Evolutionary conservation across 2,329 filamentous ascomycete species (phyloP), one percentile per base, ranked within the genome.

Genomic region (Microascus cirrosus): DNA sequence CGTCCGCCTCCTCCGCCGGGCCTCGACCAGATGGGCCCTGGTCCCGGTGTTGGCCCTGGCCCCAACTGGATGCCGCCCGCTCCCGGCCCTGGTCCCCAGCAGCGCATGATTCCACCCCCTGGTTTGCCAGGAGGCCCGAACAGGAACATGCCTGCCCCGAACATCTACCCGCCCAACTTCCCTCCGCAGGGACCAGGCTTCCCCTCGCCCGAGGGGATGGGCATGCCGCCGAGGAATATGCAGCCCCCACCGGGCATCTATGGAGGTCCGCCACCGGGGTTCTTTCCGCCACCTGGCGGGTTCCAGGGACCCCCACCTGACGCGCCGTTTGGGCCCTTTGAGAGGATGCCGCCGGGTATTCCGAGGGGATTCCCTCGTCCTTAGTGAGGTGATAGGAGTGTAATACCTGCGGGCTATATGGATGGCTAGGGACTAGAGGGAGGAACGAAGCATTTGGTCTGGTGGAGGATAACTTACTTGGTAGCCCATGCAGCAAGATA

Each of bases 161-260:
- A 77, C 61, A 83, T 83, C 74, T 84, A 81, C 63, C 80, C 80
- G 22, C 80, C 81, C n/a, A 83, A 79, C 66, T 85, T 85, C 61
- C 77, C 62, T 75, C 80, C 15, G 77, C 76, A 6, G 73, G 71
- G 25, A 71, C 69, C 22, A 73, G 78, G 34, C 12, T 57, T 42
- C 66, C 72, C 73, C 8, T 76, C 75, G 13, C 77, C 76, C 1
- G 77, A 80, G 34, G 72, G 69, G 15, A 74, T 83, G 69, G 77
- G 72, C 18, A 76, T 77, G 60, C 77, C 76, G 18, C 77, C 75
- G 11, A 77, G 81, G n/a, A 79, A 72, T 66, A 77, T 82, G 72
- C 72, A 73, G 45, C 81, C 81, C 28, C 83, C 83, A 5, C 83
- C 82, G 1, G 80, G 80, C 12, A 82, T 83, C 65, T 82, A 77